These are phyloP conservation scores for Metschnikowia kofuensis DNA, from an alignment of 805 yeast genomes.

Conservation along the genomic window DNA sequence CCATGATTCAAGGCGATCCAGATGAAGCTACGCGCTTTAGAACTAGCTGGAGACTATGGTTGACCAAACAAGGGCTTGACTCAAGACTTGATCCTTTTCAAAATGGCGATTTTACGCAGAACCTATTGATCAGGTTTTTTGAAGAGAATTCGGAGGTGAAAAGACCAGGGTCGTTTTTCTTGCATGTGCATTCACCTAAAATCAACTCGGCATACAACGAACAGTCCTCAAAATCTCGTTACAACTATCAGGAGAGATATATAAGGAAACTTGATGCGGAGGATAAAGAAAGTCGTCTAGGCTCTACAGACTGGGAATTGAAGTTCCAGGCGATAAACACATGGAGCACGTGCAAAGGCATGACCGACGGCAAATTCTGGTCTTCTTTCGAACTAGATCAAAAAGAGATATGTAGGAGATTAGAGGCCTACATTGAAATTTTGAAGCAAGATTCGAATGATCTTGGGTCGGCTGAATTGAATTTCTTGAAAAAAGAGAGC, in stretches of 20 bases:
- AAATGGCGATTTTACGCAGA: slow-evolving; percentile 23
- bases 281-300: slow-evolving; percentile 9
- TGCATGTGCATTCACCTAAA: slow-evolving; percentile 34
- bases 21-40: slow-evolving; percentile 18
- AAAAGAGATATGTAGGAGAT: slow-evolving; percentile 10
- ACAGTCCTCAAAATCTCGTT: slow-evolving; percentile 10
- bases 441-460: slow-evolving; percentile 12
- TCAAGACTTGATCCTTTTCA: slow-evolving; percentile 32
- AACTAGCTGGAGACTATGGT: slow-evolving; percentile 27
- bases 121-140: slow-evolving; percentile 21
- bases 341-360: slow-evolving; percentile 30
- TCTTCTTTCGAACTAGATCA: slow-evolving; percentile 14
- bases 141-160: slow-evolving; percentile 4
- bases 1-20: slow-evolving; percentile 34
- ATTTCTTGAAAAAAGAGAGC: not conserved
- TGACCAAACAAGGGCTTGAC: slow-evolving; percentile 22
- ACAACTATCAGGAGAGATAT: slow-evolving; percentile 23
- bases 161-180: slow-evolving; percentile 25
- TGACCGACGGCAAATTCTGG: slow-evolving; percentile 26
- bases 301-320: slow-evolving; percentile 32
- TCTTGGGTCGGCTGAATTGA: slow-evolving; percentile 6
- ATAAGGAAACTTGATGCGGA: slow-evolving; percentile 22
- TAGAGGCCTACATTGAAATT: slow-evolving; percentile 8
- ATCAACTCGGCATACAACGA: slow-evolving; percentile 28
- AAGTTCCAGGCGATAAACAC: slow-evolving; percentile 30